Conservation (phyloP, 192 early-diverging fungal genomes). For the Pecoramyces ruminantium region DNA sequence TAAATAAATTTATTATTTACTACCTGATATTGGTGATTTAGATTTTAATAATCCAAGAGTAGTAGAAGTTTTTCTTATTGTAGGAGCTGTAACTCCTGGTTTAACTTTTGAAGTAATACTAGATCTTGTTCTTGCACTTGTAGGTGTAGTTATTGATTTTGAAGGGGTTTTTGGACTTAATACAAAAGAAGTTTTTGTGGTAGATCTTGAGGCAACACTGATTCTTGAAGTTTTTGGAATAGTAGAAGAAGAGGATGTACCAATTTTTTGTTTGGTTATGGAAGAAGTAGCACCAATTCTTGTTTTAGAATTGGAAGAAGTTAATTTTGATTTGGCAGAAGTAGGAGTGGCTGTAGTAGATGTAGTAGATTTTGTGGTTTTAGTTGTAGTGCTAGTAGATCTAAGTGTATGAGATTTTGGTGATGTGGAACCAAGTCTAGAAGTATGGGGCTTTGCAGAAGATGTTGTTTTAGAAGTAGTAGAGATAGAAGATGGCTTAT, state of each 20-base stretch:
- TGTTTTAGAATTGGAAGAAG: not conserved
- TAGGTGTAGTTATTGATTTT: not conserved
- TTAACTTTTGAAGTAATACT: not conserved
- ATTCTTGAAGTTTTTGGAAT: not conserved
- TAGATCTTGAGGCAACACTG: no score
- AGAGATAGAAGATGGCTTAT: no score
- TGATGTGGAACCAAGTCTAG: no score
- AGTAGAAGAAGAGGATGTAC: not conserved
- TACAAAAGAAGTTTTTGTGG: no score
- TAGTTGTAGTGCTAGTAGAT: not conserved
- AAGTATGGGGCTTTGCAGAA: no score
- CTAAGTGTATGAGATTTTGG: no score
- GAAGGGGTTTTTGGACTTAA: not conserved
- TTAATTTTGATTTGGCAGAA: not conserved
- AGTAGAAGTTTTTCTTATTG: not conserved
- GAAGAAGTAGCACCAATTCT: not conserved
- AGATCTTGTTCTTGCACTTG: not conserved
- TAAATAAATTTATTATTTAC: no score
- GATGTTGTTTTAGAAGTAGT: no score
- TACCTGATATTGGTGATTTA: no score
- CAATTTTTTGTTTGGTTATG: not conserved
- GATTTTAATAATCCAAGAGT: no score
- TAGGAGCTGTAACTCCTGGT: not conserved
- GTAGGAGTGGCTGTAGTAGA: not conserved
- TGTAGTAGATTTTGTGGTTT: not conserved